Base-by-base conservation (phyloP, 2,329 filamentous ascomycete species). In the Triangularia setosa region DNA sequence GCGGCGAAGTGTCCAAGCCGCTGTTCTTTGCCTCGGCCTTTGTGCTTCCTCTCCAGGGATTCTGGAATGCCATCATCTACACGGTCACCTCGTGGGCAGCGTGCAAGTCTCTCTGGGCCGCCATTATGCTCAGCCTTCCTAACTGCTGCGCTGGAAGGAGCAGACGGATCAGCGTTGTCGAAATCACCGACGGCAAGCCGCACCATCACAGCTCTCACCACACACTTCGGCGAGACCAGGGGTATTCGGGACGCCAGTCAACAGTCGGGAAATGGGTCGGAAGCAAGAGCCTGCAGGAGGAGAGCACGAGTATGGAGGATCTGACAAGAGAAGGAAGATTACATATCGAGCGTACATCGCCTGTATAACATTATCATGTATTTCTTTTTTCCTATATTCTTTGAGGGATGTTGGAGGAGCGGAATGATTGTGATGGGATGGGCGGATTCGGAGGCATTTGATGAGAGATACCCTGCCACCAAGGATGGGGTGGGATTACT, bases 1-100 rank as follows among this genome's bases (percentile, higher is more conserved):
- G 81, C 0, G 77, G 83, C 25, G 68, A 81, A 4, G 76, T 83
- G 0, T 83, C 80, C 7, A 82, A 87, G 40, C 79, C 82, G 0
- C 83, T 95, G 6, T 87, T 91, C 70, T 87, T 89, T 67, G 84
- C 87, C 64, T 88, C 88, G 23, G 87, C 90, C 0, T 83, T 92
- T 53, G 91, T 95, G 0, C 82, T 96, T 4, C 91, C 92, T 0
- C 81, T 93, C 0, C 91, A 96, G 73, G 92, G 92, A 0, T 90
- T 93, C 72, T 94, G 91, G 91, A 96, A 95, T 74, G 85, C 87
- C 12, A 75, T 90, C 62, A 92, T 96, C 69, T 95, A 95, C 76
- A 78, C 87, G 12, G 81, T 84, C 9, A 92, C 89, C 0, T 91
- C 89, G 4, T 85, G 86, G 81, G 76, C 84, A 52, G 88, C 88